phyloP scores from a whole-genome alignment of 345 rosid species.

The Leavenworthia alabamica region DNA sequence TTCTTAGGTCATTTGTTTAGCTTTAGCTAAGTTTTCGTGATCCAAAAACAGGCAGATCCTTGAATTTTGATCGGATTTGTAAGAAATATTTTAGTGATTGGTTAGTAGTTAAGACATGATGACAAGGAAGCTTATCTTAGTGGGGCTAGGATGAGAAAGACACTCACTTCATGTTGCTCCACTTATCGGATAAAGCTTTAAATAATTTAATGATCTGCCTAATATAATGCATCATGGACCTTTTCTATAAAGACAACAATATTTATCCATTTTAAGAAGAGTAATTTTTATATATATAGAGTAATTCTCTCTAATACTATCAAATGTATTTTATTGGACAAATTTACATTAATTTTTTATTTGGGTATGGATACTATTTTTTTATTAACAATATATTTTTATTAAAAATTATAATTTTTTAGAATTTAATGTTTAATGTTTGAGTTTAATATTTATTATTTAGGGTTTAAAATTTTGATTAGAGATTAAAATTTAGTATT shows the following conservation, averaged over 20 bases:
- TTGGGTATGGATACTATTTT: no score
- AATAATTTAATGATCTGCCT: neutral
- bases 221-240: neutral
- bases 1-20: neutral
- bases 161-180: conserved; percentile 15
- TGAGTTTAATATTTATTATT: no score
- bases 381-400: no score
- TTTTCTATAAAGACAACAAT: neutral
- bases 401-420: no score
- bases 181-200: neutral
- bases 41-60: neutral
- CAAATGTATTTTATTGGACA: no score
- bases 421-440: no score
- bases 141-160: conserved; percentile 19
- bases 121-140: conserved; percentile 26
- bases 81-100: conserved; percentile 1
- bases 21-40: neutral
- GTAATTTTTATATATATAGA: no score
- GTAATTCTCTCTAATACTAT: no score
- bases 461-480: no score
- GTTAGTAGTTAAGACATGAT: conserved; percentile 22
- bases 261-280: neutral
- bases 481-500: no score
- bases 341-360: no score
- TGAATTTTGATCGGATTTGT: neutral